Conservation (phyloP, 305 asterid species). For the Fraxinus platypoda region DNA sequence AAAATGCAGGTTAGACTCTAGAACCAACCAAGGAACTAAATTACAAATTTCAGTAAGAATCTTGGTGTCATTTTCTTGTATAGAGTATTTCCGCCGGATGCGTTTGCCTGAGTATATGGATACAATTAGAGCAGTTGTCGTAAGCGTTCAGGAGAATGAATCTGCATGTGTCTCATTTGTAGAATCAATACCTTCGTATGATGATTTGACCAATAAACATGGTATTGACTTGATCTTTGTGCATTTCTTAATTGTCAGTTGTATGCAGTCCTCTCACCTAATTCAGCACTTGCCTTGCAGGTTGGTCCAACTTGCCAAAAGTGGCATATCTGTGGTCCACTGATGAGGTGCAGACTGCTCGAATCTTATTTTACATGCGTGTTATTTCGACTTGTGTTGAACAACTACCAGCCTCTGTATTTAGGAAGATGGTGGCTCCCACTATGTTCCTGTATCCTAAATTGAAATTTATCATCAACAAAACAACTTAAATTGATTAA, state of each 20-base stretch:
- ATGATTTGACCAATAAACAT: slow-evolving; percentile 46
- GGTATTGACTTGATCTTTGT: slow-evolving; percentile 39
- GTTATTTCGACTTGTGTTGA: slow-evolving; percentile 77
- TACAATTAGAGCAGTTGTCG: slow-evolving; percentile 74
- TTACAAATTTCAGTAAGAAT: slow-evolving; percentile 58
- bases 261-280: slow-evolving; percentile 3
- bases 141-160: slow-evolving; percentile 76
- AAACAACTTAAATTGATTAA: background rate
- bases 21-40: slow-evolving; percentile 41
- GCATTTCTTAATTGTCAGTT: slow-evolving; percentile 16
- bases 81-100: slow-evolving; percentile 89
- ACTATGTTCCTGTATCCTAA: slow-evolving; percentile 88
- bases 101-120: slow-evolving; percentile 92
- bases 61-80: slow-evolving; percentile 77
- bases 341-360: slow-evolving; percentile 91
- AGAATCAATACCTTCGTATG: slow-evolving; percentile 82
- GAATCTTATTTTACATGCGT: slow-evolving; percentile 79
- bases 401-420: slow-evolving; percentile 56
- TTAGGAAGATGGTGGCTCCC: slow-evolving; percentile 72
- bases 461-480: slow-evolving; percentile 11
- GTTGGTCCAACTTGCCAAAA: slow-evolving; percentile 33
- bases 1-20: slow-evolving; percentile 53
- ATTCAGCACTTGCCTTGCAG: slow-evolving; percentile 37
- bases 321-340: slow-evolving; percentile 54
- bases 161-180: slow-evolving; percentile 65